These are phyloP conservation scores for Chaetomium fimeti DNA, from an alignment of 495 filamentous ascomycete genomes.

Conservation along the genomic window DNA sequence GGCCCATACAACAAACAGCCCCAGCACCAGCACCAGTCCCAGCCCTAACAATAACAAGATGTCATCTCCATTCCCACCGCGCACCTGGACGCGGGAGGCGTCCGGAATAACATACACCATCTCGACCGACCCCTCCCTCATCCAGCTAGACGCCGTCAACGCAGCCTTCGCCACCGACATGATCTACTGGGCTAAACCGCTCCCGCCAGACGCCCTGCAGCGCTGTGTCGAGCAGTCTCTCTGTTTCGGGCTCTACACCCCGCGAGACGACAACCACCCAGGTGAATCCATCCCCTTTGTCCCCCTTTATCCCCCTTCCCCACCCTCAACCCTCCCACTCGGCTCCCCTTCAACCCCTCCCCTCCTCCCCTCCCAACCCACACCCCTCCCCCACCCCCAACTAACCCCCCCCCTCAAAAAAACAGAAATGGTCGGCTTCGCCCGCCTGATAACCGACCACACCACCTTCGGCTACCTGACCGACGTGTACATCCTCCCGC, in stretches of 20 bases:
- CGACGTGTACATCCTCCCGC: constrained; percentile 61
- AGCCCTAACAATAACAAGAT: background rate
- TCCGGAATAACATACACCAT: constrained; percentile 40
- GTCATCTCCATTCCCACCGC: constrained; percentile 1
- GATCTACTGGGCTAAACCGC: constrained; percentile 55
- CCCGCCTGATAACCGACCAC: constrained; percentile 62
- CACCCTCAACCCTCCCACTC: background rate
- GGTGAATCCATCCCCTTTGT: constrained; percentile 8
- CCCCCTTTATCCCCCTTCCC: background rate
- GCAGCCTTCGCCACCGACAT: constrained; percentile 50
- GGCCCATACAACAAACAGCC: too few species aligned
- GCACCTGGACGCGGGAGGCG: constrained; percentile 22
- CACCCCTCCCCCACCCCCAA: background rate
- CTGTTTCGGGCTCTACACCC: constrained; percentile 55
- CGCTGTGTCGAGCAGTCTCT: constrained; percentile 53
- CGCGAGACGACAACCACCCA: constrained; percentile 28
- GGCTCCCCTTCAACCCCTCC: background rate
- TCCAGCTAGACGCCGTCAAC: constrained; percentile 52
- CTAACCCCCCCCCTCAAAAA: background rate
- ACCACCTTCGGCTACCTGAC: constrained; percentile 67
- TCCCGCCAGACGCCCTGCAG: constrained; percentile 42
- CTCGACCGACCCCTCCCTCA: constrained; percentile 50
- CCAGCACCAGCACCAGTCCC: too few species aligned
- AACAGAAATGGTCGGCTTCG: constrained; percentile 54
- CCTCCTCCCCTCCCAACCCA: background rate